Percentiles rank a stretch among this genome's conserved stretches.
Evolutionary conservation across 345 rosid genomes (phyloP).

Genomic region (Turnera subulata): DNA sequence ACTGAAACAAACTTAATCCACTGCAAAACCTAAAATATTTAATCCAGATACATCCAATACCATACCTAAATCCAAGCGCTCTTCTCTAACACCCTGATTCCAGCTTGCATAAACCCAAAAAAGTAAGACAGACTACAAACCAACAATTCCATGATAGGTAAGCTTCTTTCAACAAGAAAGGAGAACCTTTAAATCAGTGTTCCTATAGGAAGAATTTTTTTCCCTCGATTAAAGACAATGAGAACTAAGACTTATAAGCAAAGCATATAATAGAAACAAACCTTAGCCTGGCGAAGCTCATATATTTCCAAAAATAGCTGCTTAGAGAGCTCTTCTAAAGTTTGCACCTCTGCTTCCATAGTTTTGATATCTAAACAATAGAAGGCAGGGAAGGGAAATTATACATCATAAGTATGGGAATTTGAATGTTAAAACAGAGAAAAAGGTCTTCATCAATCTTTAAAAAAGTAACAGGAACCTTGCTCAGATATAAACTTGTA

Average conservation of each 20-base stretch:
- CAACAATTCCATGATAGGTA: too few relatives aligned
- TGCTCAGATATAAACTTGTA: too few relatives aligned
- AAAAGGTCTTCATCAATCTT: neutral
- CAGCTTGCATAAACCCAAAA: too few relatives aligned
- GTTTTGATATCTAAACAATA: constrained; percentile 55
- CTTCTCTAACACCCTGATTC: too few relatives aligned
- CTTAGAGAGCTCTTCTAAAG: constrained; percentile 92
- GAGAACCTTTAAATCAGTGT: too few relatives aligned
- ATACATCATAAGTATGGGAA: neutral
- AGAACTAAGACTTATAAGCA: neutral
- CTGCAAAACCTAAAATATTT: too few relatives aligned
- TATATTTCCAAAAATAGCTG: constrained; percentile 95
- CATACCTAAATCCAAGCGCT: too few relatives aligned
- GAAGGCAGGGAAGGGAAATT: neutral
- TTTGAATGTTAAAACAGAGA: neutral
- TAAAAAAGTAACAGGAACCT: constrained; percentile 40
- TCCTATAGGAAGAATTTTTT: too few relatives aligned
- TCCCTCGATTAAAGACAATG: neutral
- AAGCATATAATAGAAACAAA: constrained; percentile 20
- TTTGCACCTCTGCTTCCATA: constrained; percentile 92
- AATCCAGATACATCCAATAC: too few relatives aligned
- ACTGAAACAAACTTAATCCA: too few relatives aligned
- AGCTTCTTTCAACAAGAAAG: too few relatives aligned
- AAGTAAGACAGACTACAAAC: too few relatives aligned
- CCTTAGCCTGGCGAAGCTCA: constrained; percentile 99